Percentiles rank a stretch among this genome's conserved stretches.
Conservation (phyloP, 768 basidiomycete genomes). For the Lentinula sp. region DNA sequence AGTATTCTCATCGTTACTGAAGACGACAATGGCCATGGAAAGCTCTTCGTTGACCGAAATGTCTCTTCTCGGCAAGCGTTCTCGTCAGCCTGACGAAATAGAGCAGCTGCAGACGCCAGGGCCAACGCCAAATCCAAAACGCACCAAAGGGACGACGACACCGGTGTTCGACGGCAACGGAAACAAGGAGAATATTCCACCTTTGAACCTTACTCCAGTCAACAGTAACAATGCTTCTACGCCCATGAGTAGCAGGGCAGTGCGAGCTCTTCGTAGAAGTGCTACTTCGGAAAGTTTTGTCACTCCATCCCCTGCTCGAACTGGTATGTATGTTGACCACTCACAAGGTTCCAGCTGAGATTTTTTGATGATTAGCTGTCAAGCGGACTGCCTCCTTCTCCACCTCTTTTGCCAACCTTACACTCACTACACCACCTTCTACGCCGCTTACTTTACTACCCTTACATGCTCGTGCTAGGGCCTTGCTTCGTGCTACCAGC, state of each 20-base stretch:
- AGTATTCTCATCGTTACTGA: neutral
- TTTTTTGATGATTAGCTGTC: conserved; percentile 22
- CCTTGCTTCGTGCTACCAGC: conserved; percentile 69
- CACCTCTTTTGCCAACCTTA: conserved; percentile 30
- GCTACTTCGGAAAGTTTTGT: conserved; percentile 20
- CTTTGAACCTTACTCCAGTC: conserved; percentile 35
- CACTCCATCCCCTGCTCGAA: conserved; percentile 36
- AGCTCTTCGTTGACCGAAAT: conserved; percentile 34
- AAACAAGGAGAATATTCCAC: conserved; percentile 84
- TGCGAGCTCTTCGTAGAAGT: conserved; percentile 30
- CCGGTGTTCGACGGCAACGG: conserved; percentile 43
- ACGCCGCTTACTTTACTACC: conserved; percentile 51
- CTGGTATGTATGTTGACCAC: conserved; percentile 29
- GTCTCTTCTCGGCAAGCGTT: conserved; percentile 48
- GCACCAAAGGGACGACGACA: conserved; percentile 35
- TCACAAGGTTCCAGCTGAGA: neutral
- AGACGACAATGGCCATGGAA: conserved; percentile 24
- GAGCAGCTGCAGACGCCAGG: conserved; percentile 52
- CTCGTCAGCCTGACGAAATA: conserved; percentile 28
- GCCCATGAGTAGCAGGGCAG: conserved; percentile 29
- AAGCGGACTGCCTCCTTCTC: conserved; percentile 47
- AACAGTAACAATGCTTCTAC: conserved; percentile 19
- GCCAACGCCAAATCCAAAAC: conserved; percentile 60
- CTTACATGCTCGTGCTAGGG: conserved; percentile 55
- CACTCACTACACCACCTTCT: conserved; percentile 55